Evolutionary conservation across 2,329 filamentous ascomycete genomes (phyloP).

Genomic region (Biscogniauxia sp.): DNA sequence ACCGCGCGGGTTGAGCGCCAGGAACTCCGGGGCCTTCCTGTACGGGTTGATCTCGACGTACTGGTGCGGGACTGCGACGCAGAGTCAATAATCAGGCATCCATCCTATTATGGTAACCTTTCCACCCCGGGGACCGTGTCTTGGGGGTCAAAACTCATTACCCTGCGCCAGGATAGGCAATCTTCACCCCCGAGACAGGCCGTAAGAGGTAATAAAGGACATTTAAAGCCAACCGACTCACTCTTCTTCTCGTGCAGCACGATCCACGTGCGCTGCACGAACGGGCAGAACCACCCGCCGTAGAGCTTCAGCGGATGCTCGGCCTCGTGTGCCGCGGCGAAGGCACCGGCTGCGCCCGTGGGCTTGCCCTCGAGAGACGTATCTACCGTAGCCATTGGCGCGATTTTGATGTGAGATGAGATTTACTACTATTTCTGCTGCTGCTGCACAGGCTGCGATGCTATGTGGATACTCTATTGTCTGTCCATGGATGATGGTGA

Average conservation of each 20-base stretch:
- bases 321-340: slow-evolving; percentile 44
- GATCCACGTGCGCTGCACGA: slow-evolving; percentile 71
- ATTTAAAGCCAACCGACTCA: too few species aligned
- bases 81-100: too few species aligned
- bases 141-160: too few species aligned
- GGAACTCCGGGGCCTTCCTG: slow-evolving; percentile 65
- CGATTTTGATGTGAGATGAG: background rate
- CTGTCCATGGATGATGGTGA: too few species aligned
- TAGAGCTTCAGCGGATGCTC: slow-evolving; percentile 63
- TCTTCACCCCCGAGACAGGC: too few species aligned
- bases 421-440: background rate
- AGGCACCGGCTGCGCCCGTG: slow-evolving; percentile 47
- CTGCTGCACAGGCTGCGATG: background rate
- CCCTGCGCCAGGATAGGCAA: too few species aligned
- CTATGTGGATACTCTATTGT: background rate
- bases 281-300: slow-evolving; percentile 72
- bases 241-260: slow-evolving; percentile 68
- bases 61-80: slow-evolving; percentile 57
- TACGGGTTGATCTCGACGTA: slow-evolving; percentile 79
- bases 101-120: too few species aligned
- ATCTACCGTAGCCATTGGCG: slow-evolving; percentile 39
- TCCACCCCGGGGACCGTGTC: too few species aligned
- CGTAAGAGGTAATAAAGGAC: too few species aligned
- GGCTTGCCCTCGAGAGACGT: slow-evolving; percentile 46
- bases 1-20: slow-evolving; percentile 71